Conservation (phyloP, 2,329 filamentous ascomycete genomes). For the Diaporthe longicolla region DNA sequence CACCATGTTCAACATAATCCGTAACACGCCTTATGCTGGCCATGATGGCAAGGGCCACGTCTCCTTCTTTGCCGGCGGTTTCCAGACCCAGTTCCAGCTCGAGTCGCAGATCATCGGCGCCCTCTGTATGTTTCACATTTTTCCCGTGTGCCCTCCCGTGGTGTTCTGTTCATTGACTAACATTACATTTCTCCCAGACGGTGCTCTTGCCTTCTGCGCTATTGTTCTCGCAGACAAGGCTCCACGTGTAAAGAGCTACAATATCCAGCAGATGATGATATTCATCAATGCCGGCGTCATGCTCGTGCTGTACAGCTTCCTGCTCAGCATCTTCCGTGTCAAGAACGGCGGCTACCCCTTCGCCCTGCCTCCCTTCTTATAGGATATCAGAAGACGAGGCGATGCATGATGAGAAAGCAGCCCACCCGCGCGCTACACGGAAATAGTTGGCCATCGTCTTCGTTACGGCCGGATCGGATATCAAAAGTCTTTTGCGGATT, state of each 20-base stretch:
- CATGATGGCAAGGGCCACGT: conserved; percentile 89
- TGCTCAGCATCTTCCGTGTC: conserved; percentile 91
- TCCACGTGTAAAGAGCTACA: conserved; percentile 85
- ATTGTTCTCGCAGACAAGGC: conserved; percentile 95
- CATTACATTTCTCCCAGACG: conserved; percentile 54
- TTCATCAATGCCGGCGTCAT: conserved; percentile 84
- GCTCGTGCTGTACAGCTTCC: conserved; percentile 90
- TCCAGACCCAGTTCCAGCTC: conserved; percentile 93
- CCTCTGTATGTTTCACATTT: conserved; percentile 75
- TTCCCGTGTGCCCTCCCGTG: no score
- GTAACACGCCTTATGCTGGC: conserved; percentile 92
- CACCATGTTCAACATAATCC: conserved; percentile 99
- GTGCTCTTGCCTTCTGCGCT: conserved; percentile 87
- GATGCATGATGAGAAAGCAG: neutral
- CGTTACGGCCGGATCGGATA: neutral
- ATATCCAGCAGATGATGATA: conserved; percentile 84
- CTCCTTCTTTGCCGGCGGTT: conserved; percentile 90
- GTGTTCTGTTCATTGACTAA: conserved; percentile 44
- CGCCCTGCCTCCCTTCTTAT: conserved; percentile 89
- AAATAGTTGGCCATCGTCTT: neutral
- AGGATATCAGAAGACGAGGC: neutral
- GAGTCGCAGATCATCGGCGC: conserved; percentile 96
- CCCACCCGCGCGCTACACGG: no score
- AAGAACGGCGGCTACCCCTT: conserved; percentile 98
- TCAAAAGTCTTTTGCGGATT: neutral